Conservation (phyloP, 2,329 filamentous ascomycete genomes). For the Paraphoma chrysanthemicola region DNA sequence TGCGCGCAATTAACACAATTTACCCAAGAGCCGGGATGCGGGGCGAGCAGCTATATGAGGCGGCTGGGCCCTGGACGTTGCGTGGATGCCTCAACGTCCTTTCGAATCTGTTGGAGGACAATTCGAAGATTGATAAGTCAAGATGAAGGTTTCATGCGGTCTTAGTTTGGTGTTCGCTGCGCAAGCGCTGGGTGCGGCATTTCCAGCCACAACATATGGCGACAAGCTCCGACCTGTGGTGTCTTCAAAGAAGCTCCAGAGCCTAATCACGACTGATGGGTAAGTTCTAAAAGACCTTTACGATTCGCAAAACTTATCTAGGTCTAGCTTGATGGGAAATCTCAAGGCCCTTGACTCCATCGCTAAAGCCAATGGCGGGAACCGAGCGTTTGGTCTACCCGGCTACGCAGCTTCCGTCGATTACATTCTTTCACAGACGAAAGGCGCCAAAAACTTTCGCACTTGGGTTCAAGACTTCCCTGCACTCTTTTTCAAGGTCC, state of each 20-base stretch:
- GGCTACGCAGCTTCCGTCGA: constrained; percentile 66
- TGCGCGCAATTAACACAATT: constrained; percentile 21
- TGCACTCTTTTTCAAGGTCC: constrained; percentile 52
- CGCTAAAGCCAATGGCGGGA: constrained; percentile 62
- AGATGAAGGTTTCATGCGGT: constrained; percentile 37
- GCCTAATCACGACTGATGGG: constrained; percentile 49
- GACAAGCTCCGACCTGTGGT: constrained; percentile 31
- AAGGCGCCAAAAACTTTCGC: constrained; percentile 46
- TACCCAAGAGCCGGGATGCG: constrained; percentile 14
- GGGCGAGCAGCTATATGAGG: constrained; percentile 21
- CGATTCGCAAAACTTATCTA: too few species aligned
- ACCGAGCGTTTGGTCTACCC: constrained; percentile 66
- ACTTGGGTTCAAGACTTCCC: constrained; percentile 60
- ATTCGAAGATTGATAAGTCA: constrained; percentile 10
- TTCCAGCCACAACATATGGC: constrained; percentile 28
- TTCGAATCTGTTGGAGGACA: not conserved
- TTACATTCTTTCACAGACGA: constrained; percentile 61
- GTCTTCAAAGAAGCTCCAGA: constrained; percentile 50
- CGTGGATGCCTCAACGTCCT: not conserved
- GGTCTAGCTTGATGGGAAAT: constrained; percentile 58
- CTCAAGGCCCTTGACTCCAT: constrained; percentile 64
- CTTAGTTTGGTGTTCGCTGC: constrained; percentile 32
- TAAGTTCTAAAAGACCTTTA: constrained; percentile 13
- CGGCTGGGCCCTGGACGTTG: constrained; percentile 1
- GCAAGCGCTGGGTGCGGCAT: constrained; percentile 30